Percentiles rank a stretch among this genome's conserved stretches.
Conservation (phyloP, 2,329 filamentous ascomycete species). For the Pseudogymnoascus sp. region DNA sequence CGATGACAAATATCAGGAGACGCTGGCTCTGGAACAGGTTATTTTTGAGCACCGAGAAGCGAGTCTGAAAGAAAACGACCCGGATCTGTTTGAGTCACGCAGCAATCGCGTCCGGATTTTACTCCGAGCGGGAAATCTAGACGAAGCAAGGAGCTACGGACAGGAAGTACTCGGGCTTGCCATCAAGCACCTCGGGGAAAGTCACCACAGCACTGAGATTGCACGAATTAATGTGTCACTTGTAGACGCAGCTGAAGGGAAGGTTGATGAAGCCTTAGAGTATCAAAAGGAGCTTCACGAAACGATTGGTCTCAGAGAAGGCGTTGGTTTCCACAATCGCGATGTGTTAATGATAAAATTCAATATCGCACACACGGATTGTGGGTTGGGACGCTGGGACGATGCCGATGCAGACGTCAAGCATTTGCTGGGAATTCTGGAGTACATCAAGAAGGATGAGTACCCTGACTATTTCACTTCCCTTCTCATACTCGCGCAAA, state of each 20-base stretch:
- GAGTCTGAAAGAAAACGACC: background rate
- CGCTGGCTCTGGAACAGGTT: background rate
- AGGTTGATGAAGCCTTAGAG: background rate
- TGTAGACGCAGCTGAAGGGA: background rate
- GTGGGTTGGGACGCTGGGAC: background rate
- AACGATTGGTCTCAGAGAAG: background rate
- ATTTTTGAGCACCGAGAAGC: background rate
- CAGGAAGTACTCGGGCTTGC: background rate
- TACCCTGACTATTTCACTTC: background rate
- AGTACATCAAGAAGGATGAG: background rate
- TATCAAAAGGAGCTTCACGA: background rate
- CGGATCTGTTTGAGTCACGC: background rate
- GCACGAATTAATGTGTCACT: background rate
- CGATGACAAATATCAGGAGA: background rate
- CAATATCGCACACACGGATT: background rate
- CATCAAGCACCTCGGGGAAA: background rate
- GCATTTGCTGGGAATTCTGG: background rate
- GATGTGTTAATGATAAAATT: background rate
- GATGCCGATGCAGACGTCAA: background rate
- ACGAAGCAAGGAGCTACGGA: background rate
- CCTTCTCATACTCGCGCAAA: background rate
- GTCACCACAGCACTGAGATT: background rate
- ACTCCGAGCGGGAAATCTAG: background rate
- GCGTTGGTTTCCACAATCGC: background rate
- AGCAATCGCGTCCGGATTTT: background rate